Conservation (phyloP, 495 filamentous ascomycete species). For the Amphirosellinia nigrospora region DNA sequence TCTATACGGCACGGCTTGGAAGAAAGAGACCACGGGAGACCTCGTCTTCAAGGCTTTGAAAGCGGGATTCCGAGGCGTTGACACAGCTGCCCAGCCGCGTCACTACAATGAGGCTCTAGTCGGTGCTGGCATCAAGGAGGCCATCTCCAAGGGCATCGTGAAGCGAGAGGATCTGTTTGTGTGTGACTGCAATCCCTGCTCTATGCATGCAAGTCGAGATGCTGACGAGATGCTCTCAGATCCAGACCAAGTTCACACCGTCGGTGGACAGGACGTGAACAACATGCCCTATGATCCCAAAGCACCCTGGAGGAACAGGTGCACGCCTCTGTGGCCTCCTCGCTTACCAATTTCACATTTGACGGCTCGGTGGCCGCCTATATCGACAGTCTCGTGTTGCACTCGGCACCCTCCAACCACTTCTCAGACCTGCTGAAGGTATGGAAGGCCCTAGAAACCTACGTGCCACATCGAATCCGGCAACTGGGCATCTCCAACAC, state of each 20-base stretch:
- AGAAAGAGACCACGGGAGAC: slow-evolving; percentile 70
- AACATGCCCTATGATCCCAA: slow-evolving; percentile 66
- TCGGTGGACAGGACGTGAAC: slow-evolving; percentile 62
- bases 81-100: slow-evolving; percentile 79
- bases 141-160: slow-evolving; percentile 62
- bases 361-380: slow-evolving; percentile 56
- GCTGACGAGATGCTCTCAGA: slow-evolving; percentile 47
- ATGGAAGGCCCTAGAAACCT: slow-evolving; percentile 67
- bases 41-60: slow-evolving; percentile 73
- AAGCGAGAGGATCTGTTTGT: slow-evolving; percentile 68
- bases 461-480: slow-evolving; percentile 67
- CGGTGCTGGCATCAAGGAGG: slow-evolving; percentile 65
- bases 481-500: slow-evolving; percentile 78
- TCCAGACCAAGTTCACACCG: slow-evolving; percentile 85
- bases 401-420: slow-evolving; percentile 65
- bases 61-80: slow-evolving; percentile 74
- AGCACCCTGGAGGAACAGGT: slow-evolving; percentile 64
- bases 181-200: slow-evolving; percentile 34
- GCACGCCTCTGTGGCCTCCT: slow-evolving; percentile 67
- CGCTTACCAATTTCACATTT: slow-evolving; percentile 66
- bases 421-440: slow-evolving; percentile 65
- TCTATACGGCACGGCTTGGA: slow-evolving; percentile 90
- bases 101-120: slow-evolving; percentile 81
- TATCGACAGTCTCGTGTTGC: slow-evolving; percentile 75
- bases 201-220: neutral